Evolutionary conservation across 2,329 filamentous ascomycete species (phyloP).

Genomic region (Colletotrichum salicis): DNA sequence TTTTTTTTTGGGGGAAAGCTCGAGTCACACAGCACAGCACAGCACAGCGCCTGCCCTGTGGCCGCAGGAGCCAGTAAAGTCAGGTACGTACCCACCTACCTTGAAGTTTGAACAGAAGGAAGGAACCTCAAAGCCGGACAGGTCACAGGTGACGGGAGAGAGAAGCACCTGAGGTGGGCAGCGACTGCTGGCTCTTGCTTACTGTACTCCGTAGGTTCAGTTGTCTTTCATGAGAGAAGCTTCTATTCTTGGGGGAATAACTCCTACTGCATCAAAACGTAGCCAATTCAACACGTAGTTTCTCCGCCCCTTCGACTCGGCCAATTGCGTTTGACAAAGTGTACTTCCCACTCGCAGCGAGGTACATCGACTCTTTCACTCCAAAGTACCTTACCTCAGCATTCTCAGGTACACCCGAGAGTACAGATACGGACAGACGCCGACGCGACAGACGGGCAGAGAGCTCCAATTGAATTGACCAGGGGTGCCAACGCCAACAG

Average conservation of each 20-base stretch:
- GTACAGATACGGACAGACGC: not conserved
- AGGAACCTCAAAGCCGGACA: not conserved
- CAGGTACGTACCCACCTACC: not conserved
- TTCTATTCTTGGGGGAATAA: not conserved
- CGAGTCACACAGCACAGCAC: not conserved
- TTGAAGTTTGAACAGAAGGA: not conserved
- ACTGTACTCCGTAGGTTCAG: too few relatives aligned
- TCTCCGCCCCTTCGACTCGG: not conserved
- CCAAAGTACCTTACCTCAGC: not conserved
- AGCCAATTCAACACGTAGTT: conserved; percentile 1
- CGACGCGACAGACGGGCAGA: conserved; percentile 11
- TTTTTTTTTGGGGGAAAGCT: not conserved
- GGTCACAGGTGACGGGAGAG: not conserved
- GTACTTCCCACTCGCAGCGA: too few relatives aligned
- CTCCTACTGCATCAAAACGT: not conserved
- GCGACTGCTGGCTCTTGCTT: not conserved
- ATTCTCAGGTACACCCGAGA: too few relatives aligned
- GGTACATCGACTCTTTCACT: not conserved
- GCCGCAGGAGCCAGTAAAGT: not conserved
- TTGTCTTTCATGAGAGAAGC: not conserved
- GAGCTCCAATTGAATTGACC: conserved; percentile 20
- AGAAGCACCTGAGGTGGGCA: too few relatives aligned
- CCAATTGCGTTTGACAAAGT: conserved; percentile 4
- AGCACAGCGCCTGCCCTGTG: not conserved
- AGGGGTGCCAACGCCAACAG: not conserved